Evolutionary conservation across 495 filamentous ascomycete species (phyloP), one percentile per base, ranked within the genome.

Genomic region (Penicillium robsamsonii): DNA sequence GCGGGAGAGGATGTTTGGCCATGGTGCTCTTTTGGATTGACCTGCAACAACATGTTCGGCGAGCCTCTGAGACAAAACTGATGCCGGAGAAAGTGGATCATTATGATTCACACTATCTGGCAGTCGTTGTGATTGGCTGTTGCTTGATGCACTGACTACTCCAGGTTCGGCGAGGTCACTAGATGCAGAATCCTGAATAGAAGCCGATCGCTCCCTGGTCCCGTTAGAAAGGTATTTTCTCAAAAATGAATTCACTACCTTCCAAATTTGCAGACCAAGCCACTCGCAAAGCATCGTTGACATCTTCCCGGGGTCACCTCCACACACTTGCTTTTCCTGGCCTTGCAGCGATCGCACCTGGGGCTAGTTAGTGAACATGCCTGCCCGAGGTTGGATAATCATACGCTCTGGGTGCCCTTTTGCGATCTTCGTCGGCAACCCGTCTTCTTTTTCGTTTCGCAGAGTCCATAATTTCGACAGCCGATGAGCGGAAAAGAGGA

Each of bases 391-490:
- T 30, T 12, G 13, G 20, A 50, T 17, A 13, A 38, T 25, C 56
- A 30, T 65, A 65, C 63, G 63, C 63, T 33, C 53, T 51, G 9
- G 55, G 20, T n/a, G 63, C 51, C 52, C 63, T 55, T 46, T 63
- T 65, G 31, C 63, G 63, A 53, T 65, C 54, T 48, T 59, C 59
- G 17, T 65, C 56, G 37, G 63, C 53, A 40, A 65, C 60, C 30
- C 58, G 53, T 4, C 58, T 50, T 31, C 44, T 45, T 38, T 37
- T n/a, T 49, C 55, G 27, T 13, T 33, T 38, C 5, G 31, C 30
- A 15, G 31, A 24, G 10, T 50, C 10, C 46, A 37, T 25, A 2
- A 25, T n/a, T n/a, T n/a, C n/a, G n/a, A n/a, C n/a, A n/a, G n/a
- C n/a, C n/a, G n/a, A n/a, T n/a, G n/a, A n/a, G n/a, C n/a, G n/a